Evolutionary conservation across 2,329 filamentous ascomycete genomes (phyloP).

Genomic region (Ophiognomonia clavigignenti-juglandacearum): DNA sequence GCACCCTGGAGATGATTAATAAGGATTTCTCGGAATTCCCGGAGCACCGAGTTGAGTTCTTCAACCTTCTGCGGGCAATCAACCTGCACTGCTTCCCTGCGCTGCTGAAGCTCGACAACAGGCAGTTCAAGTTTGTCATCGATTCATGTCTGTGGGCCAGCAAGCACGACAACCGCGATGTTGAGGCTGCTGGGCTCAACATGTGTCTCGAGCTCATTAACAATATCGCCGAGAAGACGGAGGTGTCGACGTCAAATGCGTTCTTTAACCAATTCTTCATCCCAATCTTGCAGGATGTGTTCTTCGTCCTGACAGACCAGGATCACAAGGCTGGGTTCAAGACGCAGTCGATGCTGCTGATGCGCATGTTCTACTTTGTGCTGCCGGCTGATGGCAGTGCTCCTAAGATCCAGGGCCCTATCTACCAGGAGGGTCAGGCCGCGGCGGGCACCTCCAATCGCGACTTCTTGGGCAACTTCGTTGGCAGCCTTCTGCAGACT

Average conservation of each 20-base stretch:
- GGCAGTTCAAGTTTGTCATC: conserved; percentile 99
- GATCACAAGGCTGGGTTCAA: conserved; percentile 99
- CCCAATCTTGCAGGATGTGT: conserved; percentile 92
- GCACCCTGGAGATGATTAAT: conserved; percentile 99
- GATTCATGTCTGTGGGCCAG: conserved; percentile 99
- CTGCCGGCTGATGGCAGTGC: conserved; percentile 61
- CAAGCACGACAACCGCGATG: conserved; percentile 98
- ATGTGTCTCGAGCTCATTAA: conserved; percentile 98
- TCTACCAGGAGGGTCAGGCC: conserved; percentile 82
- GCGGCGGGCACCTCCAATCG: conserved; percentile 79
- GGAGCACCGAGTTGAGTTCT: conserved; percentile 98
- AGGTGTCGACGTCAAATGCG: conserved; percentile 77
- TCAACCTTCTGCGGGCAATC: conserved; percentile 92
- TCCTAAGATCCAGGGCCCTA: conserved; percentile 86
- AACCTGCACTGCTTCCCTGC: conserved; percentile 96
- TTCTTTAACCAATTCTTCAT: conserved; percentile 99
- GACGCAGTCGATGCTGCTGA: conserved; percentile 88
- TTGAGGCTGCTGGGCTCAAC: conserved; percentile 91
- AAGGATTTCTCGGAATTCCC: conserved; percentile 99
- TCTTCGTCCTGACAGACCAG: conserved; percentile 95
- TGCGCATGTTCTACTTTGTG: conserved; percentile 96
- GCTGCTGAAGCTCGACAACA: conserved; percentile 86
- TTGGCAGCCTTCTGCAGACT: conserved; percentile 76
- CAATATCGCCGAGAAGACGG: conserved; percentile 93
- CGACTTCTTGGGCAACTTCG: conserved; percentile 86